These are phyloP conservation scores for Neopestalotiopsis sp. DNA, from an alignment of 2,329 filamentous ascomycete genomes.

Conservation along the genomic window DNA sequence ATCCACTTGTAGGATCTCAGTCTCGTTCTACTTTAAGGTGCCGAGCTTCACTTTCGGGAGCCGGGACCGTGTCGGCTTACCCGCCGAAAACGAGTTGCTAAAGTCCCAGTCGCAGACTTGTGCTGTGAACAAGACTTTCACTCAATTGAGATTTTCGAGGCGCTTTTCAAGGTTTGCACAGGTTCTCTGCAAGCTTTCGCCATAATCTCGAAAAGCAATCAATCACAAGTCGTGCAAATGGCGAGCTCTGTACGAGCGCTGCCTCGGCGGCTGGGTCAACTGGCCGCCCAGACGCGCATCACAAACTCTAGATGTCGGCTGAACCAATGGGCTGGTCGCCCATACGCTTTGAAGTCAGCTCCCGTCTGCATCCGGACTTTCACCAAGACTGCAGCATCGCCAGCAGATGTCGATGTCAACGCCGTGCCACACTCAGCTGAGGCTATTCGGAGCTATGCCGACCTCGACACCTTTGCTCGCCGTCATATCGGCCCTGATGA, in stretches of 20 bases:
- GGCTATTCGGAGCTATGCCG: slow-evolving; percentile 25
- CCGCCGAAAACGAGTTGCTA: not conserved
- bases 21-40: not conserved
- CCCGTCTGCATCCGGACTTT: slow-evolving; percentile 20
- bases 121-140: not conserved
- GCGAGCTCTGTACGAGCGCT: slow-evolving; percentile 30
- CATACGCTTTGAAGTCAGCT: slow-evolving; percentile 23
- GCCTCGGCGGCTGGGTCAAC: slow-evolving; percentile 34
- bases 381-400: slow-evolving; percentile 20
- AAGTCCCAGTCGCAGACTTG: not conserved
- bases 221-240: slow-evolving; percentile 23
- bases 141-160: not conserved
- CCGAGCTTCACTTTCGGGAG: not conserved
- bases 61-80: not conserved
- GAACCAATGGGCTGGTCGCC: slow-evolving; percentile 28
- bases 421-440: slow-evolving; percentile 26
- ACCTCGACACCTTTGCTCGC: slow-evolving; percentile 71
- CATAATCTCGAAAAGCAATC: not conserved
- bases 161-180: not conserved
- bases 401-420: slow-evolving; percentile 23
- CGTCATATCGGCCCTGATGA: slow-evolving; percentile 87
- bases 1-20: not conserved
- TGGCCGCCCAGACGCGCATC: slow-evolving; percentile 31
- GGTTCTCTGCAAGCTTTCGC: not conserved
- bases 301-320: slow-evolving; percentile 25